A percentile compares a stretch with the other conserved stretches of the same genome.
Conservation (phyloP, 1,284 basidiomycete species). For the Lentinula novae-zelandiae region DNA sequence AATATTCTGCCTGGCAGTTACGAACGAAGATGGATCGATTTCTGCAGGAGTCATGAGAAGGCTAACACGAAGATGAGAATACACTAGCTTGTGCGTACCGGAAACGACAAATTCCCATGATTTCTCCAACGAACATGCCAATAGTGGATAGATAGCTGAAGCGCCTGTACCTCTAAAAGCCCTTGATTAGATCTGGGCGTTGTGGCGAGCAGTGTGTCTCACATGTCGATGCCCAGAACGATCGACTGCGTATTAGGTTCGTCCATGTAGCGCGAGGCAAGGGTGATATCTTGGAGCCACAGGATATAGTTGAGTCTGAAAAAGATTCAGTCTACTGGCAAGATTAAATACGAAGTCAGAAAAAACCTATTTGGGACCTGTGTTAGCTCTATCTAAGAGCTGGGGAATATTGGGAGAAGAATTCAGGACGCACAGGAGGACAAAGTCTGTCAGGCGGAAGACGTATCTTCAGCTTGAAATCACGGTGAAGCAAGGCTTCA, state of each 20-base stretch:
- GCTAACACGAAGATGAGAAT: neutral
- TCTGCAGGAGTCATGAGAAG: conserved; percentile 39
- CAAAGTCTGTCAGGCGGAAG: conserved; percentile 76
- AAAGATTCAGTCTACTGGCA: neutral
- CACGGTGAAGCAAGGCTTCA: conserved; percentile 68
- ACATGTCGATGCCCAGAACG: conserved; percentile 55
- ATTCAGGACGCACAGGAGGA: conserved; percentile 60
- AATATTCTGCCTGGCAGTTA: conserved; percentile 54
- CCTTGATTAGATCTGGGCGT: neutral
- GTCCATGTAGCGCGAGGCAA: conserved; percentile 2
- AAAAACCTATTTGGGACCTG: conserved; percentile 11
- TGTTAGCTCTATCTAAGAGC: neutral
- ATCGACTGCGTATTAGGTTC: neutral
- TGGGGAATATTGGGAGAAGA: neutral
- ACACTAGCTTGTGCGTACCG: conserved; percentile 39
- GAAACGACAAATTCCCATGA: conserved; percentile 67
- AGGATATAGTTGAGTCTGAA: conserved; percentile 29
- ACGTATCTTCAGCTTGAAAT: conserved; percentile 64
- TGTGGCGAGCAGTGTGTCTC: conserved; percentile 15
- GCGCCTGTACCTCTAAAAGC: conserved; percentile 83
- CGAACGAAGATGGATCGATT: conserved; percentile 59
- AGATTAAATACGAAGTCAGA: neutral
- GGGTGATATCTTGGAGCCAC: conserved; percentile 65
- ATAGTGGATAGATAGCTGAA: conserved; percentile 85
- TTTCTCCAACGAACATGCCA: conserved; percentile 58